Percentiles rank a stretch among this genome's conserved stretches.
Conservation (phyloP, 768 basidiomycete species). For the Pleurotus salmoneostramineus region DNA sequence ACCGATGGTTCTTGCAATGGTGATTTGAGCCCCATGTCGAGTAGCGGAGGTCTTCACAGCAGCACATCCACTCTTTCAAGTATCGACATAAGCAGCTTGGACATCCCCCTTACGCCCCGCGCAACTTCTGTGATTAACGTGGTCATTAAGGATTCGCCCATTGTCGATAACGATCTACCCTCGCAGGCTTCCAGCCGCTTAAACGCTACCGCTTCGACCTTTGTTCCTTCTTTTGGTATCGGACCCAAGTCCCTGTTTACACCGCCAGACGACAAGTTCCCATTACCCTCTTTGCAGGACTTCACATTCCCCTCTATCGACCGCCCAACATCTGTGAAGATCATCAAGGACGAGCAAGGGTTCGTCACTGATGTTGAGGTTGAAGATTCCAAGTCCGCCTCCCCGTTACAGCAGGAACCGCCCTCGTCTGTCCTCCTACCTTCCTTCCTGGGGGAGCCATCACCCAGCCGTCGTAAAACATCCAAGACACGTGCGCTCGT, state of each 20-base stretch:
- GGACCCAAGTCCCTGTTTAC: constrained; percentile 16
- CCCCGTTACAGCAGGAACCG: constrained; percentile 22
- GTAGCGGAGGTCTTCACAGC: constrained; percentile 21
- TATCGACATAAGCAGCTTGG: constrained; percentile 39
- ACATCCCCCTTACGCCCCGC: constrained; percentile 39
- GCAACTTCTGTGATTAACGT: constrained; percentile 34
- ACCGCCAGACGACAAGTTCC: background rate
- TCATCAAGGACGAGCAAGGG: constrained; percentile 52
- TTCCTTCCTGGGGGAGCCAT: constrained; percentile 41
- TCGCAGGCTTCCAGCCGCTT: constrained; percentile 21
- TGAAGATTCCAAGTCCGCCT: constrained; percentile 22
- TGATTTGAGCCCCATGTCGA: constrained; percentile 15
- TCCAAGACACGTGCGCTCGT: constrained; percentile 61
- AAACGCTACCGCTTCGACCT: constrained; percentile 42
- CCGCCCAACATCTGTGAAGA: constrained; percentile 31
- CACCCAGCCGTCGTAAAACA: constrained; percentile 28
- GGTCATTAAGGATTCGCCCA: constrained; percentile 29
- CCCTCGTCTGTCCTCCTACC: constrained; percentile 37
- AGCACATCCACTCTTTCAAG: constrained; percentile 34
- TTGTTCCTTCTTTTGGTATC: constrained; percentile 32
- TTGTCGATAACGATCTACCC: constrained; percentile 16
- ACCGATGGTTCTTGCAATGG: constrained; percentile 14
- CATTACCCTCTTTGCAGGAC: constrained; percentile 21
- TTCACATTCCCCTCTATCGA: constrained; percentile 50
- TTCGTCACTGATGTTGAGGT: constrained; percentile 38